Conservation (phyloP, 768 basidiomycete genomes). For the Auricularia sp. region DNA sequence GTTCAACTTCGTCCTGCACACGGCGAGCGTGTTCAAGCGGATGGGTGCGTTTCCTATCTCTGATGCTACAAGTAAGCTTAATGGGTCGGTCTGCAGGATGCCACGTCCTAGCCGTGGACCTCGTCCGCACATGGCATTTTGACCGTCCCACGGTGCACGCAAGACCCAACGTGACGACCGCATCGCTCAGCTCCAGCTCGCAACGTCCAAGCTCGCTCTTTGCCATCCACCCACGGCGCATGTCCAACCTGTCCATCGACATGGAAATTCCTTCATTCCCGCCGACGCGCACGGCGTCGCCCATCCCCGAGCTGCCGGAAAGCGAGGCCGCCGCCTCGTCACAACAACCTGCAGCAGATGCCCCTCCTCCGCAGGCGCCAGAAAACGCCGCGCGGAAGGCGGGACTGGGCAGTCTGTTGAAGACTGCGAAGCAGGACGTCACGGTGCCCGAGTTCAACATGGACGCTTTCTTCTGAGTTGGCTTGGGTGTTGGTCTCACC, state of each 20-base stretch:
- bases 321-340: constrained; percentile 34
- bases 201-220: constrained; percentile 28
- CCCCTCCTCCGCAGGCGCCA: not conserved
- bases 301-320: constrained; percentile 18
- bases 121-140: constrained; percentile 88
- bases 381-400: constrained; percentile 31
- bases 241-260: constrained; percentile 67
- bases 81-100: constrained; percentile 48
- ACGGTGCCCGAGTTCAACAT: constrained; percentile 85
- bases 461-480: constrained; percentile 41
- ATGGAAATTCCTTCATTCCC: constrained; percentile 67
- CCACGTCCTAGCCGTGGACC: constrained; percentile 81
- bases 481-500: not conserved
- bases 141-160: constrained; percentile 52
- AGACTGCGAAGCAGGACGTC: constrained; percentile 82
- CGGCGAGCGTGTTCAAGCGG: constrained; percentile 83
- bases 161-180: not conserved
- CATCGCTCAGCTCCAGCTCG: not conserved
- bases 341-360: constrained; percentile 33
- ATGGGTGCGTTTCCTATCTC: constrained; percentile 58
- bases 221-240: constrained; percentile 43
- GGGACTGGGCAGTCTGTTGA: constrained; percentile 76
- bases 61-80: not conserved
- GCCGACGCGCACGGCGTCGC: constrained; percentile 46
- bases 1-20: constrained; percentile 93